A percentile compares a stretch with the other conserved stretches of the same genome.
These are phyloP conservation scores for Penicillium paneum DNA, from an alignment of 2,329 filamentous ascomycete species.

Conservation along the genomic window DNA sequence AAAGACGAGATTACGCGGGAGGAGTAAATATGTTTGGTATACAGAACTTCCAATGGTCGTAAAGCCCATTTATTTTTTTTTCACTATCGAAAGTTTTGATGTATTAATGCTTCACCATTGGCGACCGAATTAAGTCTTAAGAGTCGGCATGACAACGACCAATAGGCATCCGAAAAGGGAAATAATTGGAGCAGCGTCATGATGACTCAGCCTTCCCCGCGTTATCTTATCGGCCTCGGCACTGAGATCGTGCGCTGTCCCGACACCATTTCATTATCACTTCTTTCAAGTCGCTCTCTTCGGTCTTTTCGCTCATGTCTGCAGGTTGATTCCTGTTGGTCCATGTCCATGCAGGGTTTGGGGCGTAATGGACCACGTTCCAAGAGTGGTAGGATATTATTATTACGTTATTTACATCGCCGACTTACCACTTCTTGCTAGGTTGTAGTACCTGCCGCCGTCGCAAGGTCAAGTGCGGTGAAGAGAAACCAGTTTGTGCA, in stretches of 20 bases:
- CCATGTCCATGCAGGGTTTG: conserved; percentile 24
- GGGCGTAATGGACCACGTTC: conserved; percentile 40
- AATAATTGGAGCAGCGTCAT: background rate
- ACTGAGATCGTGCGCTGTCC: background rate
- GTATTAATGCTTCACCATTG: too few species aligned
- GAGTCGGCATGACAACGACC: background rate
- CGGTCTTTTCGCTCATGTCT: conserved; percentile 12
- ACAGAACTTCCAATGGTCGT: background rate
- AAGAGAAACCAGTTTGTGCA: conserved; percentile 34
- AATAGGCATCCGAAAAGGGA: background rate
- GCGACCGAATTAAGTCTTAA: background rate
- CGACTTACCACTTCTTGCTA: conserved; percentile 13
- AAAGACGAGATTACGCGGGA: conserved; percentile 18
- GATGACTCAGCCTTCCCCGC: conserved; percentile 6
- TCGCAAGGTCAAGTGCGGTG: conserved; percentile 37
- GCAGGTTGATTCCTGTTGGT: conserved; percentile 5
- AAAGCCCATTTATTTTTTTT: background rate
- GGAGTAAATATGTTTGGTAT: conserved; percentile 7
- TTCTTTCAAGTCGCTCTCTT: background rate
- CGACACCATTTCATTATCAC: background rate
- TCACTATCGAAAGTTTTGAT: background rate
- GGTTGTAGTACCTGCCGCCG: conserved; percentile 41
- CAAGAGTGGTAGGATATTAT: conserved; percentile 34
- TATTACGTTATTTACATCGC: background rate
- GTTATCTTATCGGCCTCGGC: conserved; percentile 8